A percentile compares a stretch with the other conserved stretches of the same genome.
Evolutionary conservation across 768 basidiomycete species (phyloP).

Genomic region (Mycena capillaripes): DNA sequence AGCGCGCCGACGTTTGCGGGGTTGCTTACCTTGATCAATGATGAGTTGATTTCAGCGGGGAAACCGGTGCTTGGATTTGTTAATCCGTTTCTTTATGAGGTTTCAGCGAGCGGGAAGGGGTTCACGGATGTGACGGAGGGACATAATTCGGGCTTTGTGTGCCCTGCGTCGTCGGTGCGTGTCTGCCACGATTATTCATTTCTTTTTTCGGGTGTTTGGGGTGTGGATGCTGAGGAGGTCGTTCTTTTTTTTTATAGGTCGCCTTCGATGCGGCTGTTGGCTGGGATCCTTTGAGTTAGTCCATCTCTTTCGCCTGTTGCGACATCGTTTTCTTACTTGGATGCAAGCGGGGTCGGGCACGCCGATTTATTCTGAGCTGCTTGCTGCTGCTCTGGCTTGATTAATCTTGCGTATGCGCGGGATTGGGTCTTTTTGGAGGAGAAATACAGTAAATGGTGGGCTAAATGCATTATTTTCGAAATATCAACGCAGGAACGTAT

Average conservation of each 20-base stretch:
- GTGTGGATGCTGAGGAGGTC: no score
- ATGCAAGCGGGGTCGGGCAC: not conserved
- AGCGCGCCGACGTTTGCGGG: constrained; percentile 5
- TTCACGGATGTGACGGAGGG: not conserved
- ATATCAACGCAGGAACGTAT: no score
- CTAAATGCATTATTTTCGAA: no score
- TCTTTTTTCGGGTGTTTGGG: not conserved
- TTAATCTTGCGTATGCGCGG: no score
- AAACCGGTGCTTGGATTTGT: constrained; percentile 10
- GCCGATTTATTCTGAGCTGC: not conserved
- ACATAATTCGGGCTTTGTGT: constrained; percentile 8
- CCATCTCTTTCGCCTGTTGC: not conserved
- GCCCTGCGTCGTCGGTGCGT: constrained; percentile 11
- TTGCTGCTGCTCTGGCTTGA: not conserved
- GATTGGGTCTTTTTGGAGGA: no score
- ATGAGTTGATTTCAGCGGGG: not conserved
- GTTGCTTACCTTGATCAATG: constrained; percentile 14
- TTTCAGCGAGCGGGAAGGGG: not conserved
- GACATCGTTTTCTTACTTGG: not conserved
- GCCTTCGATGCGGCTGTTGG: constrained; percentile 9
- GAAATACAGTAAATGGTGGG: no score
- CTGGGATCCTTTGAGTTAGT: constrained; percentile 17
- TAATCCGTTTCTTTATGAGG: constrained; percentile 12
- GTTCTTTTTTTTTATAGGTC: not conserved
- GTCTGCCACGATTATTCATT: no score